Conservation (phyloP, 1,284 basidiomycete genomes). For the Cryptococcus amylolentus region DNA sequence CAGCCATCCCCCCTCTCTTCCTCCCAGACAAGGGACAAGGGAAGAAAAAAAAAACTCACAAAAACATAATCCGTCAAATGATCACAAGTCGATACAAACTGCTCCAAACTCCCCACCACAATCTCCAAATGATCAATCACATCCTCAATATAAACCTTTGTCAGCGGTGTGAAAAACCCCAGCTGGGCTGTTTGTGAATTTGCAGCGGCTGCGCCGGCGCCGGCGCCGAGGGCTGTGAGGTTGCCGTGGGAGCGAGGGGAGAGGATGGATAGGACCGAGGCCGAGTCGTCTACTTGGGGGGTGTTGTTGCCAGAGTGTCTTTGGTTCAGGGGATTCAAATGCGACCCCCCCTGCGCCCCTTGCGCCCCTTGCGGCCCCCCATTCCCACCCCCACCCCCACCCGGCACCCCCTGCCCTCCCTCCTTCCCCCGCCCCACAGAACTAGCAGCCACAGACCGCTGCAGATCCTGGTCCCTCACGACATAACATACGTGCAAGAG, state of each 20-base stretch:
- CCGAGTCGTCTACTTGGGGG: neutral
- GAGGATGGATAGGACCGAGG: neutral
- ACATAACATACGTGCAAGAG: slow-evolving; percentile 45
- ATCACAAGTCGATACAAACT: slow-evolving; percentile 46
- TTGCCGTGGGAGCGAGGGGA: neutral
- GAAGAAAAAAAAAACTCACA: slow-evolving; percentile 22
- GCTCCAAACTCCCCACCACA: slow-evolving; percentile 43
- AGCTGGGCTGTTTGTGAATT: neutral
- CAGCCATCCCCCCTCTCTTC: neutral
- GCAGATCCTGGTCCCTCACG: slow-evolving; percentile 46
- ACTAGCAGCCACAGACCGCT: slow-evolving; percentile 39
- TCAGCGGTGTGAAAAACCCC: slow-evolving; percentile 41
- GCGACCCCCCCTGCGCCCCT: neutral
- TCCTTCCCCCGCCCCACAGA: slow-evolving; percentile 13
- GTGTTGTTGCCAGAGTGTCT: neutral
- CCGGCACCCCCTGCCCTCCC: neutral
- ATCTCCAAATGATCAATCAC: slow-evolving; percentile 49
- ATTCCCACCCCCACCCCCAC: slow-evolving; percentile 5
- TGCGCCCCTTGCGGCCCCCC: neutral
- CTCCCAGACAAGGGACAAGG: neutral
- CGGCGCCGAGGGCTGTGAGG: neutral
- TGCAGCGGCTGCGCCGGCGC: neutral
- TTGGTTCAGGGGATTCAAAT: too few species aligned
- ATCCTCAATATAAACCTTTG: slow-evolving; percentile 46
- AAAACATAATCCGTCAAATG: slow-evolving; percentile 50